Evolutionary conservation across 192 early-diverging fungal genomes (phyloP).

Genomic region (Umbelopsis sp.): DNA sequence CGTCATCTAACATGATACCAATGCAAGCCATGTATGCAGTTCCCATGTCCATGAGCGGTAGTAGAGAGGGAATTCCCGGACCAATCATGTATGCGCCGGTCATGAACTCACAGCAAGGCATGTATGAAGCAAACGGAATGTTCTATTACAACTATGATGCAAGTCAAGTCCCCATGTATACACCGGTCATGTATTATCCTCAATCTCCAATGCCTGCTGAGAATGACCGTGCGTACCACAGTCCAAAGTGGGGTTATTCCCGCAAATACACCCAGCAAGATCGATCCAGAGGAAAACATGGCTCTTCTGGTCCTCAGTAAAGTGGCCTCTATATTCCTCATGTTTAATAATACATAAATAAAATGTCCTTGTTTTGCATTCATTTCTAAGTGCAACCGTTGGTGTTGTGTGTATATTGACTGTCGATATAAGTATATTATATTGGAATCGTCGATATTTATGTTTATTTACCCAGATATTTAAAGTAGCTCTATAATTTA

Average conservation of each 20-base stretch:
- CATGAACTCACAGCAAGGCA: slow-evolving; percentile 8
- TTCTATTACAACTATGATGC: slow-evolving; percentile 33
- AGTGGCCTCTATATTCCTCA: too few relatives aligned
- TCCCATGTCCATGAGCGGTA: background rate
- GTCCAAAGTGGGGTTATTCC: background rate
- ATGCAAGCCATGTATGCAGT: slow-evolving; percentile 8
- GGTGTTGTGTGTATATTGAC: background rate
- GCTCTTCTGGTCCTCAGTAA: background rate
- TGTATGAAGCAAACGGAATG: slow-evolving; percentile 37
- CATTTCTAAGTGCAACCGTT: too few relatives aligned
- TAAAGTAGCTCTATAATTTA: too few relatives aligned
- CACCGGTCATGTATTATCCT: slow-evolving; percentile 8
- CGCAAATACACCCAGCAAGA: slow-evolving; percentile 14
- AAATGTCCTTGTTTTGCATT: too few relatives aligned
- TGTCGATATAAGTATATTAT: too few relatives aligned
- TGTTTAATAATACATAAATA: too few relatives aligned
- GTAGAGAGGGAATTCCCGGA: background rate
- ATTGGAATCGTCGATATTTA: too few relatives aligned
- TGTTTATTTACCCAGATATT: too few relatives aligned
- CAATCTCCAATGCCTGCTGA: background rate
- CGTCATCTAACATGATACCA: background rate
- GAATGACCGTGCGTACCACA: background rate
- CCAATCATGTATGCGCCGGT: background rate
- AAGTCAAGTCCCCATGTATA: slow-evolving; percentile 10
- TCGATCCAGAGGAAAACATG: background rate